These are phyloP conservation scores for Tylopilus balloui DNA, from an alignment of 768 basidiomycete genomes.

Conservation along the genomic window DNA sequence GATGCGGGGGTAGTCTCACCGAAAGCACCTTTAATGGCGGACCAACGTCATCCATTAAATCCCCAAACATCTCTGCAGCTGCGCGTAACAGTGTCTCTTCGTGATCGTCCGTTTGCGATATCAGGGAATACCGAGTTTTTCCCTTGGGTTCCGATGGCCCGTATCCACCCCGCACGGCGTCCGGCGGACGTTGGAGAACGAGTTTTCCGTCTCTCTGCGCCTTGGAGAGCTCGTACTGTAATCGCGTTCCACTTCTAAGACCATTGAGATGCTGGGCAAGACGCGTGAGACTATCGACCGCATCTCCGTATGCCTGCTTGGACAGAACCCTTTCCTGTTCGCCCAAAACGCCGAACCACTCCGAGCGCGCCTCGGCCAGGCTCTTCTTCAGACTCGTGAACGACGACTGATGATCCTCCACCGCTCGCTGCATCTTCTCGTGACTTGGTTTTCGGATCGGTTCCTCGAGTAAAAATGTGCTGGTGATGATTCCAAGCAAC, in stretches of 20 bases:
- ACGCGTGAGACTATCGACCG: slow-evolving; percentile 79
- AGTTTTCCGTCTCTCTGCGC: slow-evolving; percentile 48
- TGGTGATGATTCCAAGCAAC: slow-evolving; percentile 74
- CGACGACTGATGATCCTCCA: slow-evolving; percentile 80
- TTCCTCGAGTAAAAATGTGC: slow-evolving; percentile 80
- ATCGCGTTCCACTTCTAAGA: slow-evolving; percentile 72
- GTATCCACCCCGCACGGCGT: slow-evolving; percentile 14
- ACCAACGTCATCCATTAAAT: slow-evolving; percentile 73
- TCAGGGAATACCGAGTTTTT: slow-evolving; percentile 27
- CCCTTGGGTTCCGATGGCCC: slow-evolving; percentile 18
- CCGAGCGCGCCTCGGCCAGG: slow-evolving; percentile 81
- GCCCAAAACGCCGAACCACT: slow-evolving; percentile 48
- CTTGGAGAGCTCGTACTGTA: slow-evolving; percentile 79
- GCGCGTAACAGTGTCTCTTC: slow-evolving; percentile 37
- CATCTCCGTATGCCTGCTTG: slow-evolving; percentile 73
- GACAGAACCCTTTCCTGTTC: slow-evolving; percentile 26
- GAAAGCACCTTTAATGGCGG: slow-evolving; percentile 72
- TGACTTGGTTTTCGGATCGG: slow-evolving; percentile 51
- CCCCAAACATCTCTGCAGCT: slow-evolving; percentile 72
- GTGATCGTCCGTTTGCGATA: slow-evolving; percentile 42
- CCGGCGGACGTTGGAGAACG: slow-evolving; percentile 24
- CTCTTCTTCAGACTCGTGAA: slow-evolving; percentile 89
- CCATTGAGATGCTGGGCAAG: slow-evolving; percentile 94
- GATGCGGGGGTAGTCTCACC: slow-evolving; percentile 38
- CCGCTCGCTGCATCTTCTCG: slow-evolving; percentile 70